Percentiles rank a stretch among this genome's conserved stretches.
phyloP scores from a whole-genome alignment of 257 asterid species.

The Linaria vulgaris region DNA sequence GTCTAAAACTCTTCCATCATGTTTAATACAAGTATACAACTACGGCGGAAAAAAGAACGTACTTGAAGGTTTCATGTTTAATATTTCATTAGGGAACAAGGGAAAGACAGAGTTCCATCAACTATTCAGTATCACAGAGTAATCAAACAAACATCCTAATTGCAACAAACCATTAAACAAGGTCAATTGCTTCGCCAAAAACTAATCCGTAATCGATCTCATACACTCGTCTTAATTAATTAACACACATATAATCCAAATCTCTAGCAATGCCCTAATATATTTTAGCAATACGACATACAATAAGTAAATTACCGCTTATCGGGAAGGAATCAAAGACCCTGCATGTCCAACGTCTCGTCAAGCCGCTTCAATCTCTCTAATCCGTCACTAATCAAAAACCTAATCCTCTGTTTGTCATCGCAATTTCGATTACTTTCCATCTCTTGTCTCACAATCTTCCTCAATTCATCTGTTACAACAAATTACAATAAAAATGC shows the following conservation, averaged over 20 bases:
- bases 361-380: constrained; percentile 77
- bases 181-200: neutral
- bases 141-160: neutral
- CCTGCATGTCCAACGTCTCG: constrained; percentile 96
- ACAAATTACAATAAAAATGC: neutral
- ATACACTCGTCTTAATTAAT: neutral
- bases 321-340: constrained; percentile 33
- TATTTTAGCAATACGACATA: neutral
- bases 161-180: neutral
- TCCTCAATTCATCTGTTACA: constrained; percentile 69
- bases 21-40: no score
- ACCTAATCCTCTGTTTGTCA: constrained; percentile 79
- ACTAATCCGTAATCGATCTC: neutral
- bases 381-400: constrained; percentile 76
- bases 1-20: neutral
- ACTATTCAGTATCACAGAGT: neutral
- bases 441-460: constrained; percentile 70
- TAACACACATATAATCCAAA: neutral
- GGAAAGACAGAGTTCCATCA: neutral
- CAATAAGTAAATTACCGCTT: constrained; percentile 5
- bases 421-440: constrained; percentile 66
- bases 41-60: no score
- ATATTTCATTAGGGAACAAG: no score
- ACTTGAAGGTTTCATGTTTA: neutral
- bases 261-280: neutral